These are phyloP conservation scores for Chytridium lagenaria DNA, from an alignment of 371 early-diverging fungal species.

Conservation along the genomic window DNA sequence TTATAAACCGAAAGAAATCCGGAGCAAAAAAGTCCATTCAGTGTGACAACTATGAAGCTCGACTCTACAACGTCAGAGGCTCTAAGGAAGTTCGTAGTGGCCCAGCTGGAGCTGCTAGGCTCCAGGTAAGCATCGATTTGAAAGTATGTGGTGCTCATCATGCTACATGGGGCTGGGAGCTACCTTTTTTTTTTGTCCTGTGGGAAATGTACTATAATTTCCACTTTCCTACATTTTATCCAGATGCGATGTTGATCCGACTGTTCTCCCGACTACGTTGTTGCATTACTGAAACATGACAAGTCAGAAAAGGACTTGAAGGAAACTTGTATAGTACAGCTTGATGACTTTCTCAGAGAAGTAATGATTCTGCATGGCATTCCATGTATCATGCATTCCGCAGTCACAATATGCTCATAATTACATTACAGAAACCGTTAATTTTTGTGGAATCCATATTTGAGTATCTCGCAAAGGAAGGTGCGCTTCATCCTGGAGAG, in stretches of 20 bases:
- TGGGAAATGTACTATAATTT: too few relatives aligned
- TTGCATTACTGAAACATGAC: conserved; percentile 77
- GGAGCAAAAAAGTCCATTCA: neutral
- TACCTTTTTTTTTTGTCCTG: too few relatives aligned
- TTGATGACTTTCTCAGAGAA: conserved; percentile 63
- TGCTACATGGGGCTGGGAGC: too few relatives aligned
- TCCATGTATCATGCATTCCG: too few relatives aligned
- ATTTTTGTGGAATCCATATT: conserved; percentile 73
- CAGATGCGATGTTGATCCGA: conserved; percentile 82
- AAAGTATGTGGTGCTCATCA: conserved; percentile 9
- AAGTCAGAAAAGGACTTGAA: conserved; percentile 51
- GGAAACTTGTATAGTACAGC: conserved; percentile 41
- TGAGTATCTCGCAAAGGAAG: conserved; percentile 30
- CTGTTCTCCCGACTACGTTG: conserved; percentile 77
- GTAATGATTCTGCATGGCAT: conserved; percentile 54
- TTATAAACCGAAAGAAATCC: too few relatives aligned
- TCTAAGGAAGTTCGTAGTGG: conserved; percentile 7
- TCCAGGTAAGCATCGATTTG: conserved; percentile 26
- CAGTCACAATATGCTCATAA: neutral
- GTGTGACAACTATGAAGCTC: neutral
- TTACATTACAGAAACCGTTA: conserved; percentile 61
- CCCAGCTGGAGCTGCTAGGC: conserved; percentile 33
- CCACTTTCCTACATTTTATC: too few relatives aligned
- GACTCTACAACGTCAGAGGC: neutral
- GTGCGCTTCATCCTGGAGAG: too few relatives aligned